These are phyloP conservation scores for Hansenula lynferdii DNA, from an alignment of 1,139 yeast genomes.

Conservation along the genomic window DNA sequence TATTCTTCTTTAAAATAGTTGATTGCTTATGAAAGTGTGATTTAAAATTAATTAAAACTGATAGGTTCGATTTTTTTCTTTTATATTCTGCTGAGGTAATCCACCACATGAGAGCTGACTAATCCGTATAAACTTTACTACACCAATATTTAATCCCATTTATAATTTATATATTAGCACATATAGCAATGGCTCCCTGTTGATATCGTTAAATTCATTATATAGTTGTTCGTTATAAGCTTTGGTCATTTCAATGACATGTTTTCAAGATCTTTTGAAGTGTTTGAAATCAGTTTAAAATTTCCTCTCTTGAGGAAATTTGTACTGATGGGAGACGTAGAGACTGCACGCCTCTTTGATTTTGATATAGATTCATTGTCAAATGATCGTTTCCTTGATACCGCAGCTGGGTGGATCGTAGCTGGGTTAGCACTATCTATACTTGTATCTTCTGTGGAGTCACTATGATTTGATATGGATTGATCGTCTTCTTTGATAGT, in stretches of 20 bases:
- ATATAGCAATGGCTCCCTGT: too few species aligned
- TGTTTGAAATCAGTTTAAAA: constrained; percentile 20
- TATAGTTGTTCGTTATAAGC: neutral
- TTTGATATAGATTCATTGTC: constrained; percentile 10
- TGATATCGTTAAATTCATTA: neutral
- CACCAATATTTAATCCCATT: neutral
- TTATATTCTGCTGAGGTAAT: neutral
- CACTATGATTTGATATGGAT: neutral
- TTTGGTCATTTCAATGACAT: constrained; percentile 35
- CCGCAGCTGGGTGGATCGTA: neutral
- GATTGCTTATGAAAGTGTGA: too few species aligned
- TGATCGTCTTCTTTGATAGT: neutral
- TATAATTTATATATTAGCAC: neutral
- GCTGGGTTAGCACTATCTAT: constrained; percentile 4
- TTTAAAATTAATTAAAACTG: neutral
- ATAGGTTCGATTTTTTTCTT: neutral
- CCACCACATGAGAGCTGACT: too few species aligned
- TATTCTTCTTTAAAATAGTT: too few species aligned
- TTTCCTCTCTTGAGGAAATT: constrained; percentile 14
- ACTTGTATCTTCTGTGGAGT: neutral
- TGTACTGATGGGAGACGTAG: constrained; percentile 20
- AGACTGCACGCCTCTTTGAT: constrained; percentile 22
- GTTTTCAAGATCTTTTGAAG: constrained; percentile 20
- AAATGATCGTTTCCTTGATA: constrained; percentile 16
- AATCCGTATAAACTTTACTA: neutral